A percentile compares a stretch with the other conserved stretches of the same genome.
Conservation (phyloP, 176 grass and related monocot genomes). For the Oryza meridionalis region DNA sequence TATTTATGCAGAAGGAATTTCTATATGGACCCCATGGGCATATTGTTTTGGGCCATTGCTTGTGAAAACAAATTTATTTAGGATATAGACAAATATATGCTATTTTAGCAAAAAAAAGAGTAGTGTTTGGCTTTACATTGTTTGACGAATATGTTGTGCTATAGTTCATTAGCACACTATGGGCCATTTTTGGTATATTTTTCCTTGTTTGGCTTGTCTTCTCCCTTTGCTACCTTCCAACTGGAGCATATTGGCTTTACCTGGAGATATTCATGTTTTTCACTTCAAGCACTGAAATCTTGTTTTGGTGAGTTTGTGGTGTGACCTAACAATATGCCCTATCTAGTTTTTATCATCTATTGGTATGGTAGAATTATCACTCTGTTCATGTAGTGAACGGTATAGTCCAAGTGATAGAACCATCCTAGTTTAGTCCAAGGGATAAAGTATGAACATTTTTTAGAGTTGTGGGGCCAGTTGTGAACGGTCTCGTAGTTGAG, state of each 20-base stretch:
- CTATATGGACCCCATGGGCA: not conserved
- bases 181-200: not conserved
- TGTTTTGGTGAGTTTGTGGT: not conserved
- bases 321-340: not conserved
- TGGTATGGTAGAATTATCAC: not conserved
- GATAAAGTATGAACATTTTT: not conserved
- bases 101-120: not conserved
- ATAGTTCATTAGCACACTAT: conserved; percentile 4
- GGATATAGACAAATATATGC: not conserved
- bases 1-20: not conserved
- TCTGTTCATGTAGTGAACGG: not conserved
- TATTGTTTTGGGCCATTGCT: not conserved
- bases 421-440: not conserved
- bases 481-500: not conserved
- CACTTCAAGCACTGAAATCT: conserved; percentile 28
- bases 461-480: too few species aligned
- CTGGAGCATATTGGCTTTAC: not conserved
- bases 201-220: not conserved
- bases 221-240: not conserved
- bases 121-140: conserved; percentile 14
- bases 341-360: not conserved
- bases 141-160: conserved; percentile 22
- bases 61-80: conserved; percentile 2
- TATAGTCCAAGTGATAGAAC: not conserved
- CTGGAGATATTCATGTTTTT: not conserved